Evolutionary conservation across 2,329 filamentous ascomycete genomes (phyloP).

Genomic region (Paraconiothyrium sp.): DNA sequence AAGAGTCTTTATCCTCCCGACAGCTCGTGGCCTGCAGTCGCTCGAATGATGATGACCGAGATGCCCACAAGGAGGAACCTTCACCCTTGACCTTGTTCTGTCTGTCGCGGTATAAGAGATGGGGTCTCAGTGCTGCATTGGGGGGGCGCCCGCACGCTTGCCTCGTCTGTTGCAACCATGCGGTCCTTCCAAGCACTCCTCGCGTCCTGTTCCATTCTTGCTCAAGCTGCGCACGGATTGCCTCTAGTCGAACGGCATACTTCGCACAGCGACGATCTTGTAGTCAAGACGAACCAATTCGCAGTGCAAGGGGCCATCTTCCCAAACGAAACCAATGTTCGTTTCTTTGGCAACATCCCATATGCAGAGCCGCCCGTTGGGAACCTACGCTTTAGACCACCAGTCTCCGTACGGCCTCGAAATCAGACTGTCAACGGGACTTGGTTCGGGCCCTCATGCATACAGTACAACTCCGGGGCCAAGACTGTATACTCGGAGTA

Average conservation of each 20-base stretch:
- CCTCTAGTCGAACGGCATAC: slow-evolving; percentile 4
- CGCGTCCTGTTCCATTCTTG: not conserved
- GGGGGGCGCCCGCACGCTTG: not conserved
- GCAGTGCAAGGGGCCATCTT: slow-evolving; percentile 28
- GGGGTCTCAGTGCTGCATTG: not conserved
- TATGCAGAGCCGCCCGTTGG: slow-evolving; percentile 32
- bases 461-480: slow-evolving; percentile 29
- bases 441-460: slow-evolving; percentile 34
- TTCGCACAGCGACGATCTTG: slow-evolving; percentile 16
- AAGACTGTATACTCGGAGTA: slow-evolving; percentile 33
- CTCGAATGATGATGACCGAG: not conserved
- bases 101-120: slow-evolving; percentile 4
- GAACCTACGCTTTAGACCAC: slow-evolving; percentile 26
- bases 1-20: slow-evolving; percentile 4
- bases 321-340: slow-evolving; percentile 32
- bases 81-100: not conserved
- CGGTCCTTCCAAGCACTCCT: not conserved
- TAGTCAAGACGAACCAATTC: slow-evolving; percentile 29
- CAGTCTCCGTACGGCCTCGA: slow-evolving; percentile 25
- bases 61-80: not conserved
- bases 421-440: slow-evolving; percentile 27
- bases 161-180: not conserved
- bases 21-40: not conserved
- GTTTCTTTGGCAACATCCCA: slow-evolving; percentile 31
- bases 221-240: not conserved